A percentile compares a stretch with the other conserved stretches of the same genome.
Conservation (phyloP, 2,329 filamentous ascomycete genomes). For the Cytospora mali region DNA sequence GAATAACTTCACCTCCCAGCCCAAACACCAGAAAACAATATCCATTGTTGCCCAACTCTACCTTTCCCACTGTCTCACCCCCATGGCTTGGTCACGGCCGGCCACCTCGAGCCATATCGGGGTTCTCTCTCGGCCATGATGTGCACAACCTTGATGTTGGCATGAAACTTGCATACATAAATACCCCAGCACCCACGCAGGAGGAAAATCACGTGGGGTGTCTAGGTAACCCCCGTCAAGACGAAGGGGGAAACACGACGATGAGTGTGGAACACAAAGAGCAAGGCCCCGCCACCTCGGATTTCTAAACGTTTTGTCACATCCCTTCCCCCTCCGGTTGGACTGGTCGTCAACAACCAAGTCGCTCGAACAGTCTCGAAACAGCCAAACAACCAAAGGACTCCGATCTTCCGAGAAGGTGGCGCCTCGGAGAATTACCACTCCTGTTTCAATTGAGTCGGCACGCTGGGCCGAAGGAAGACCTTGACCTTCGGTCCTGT, state of each 20-base stretch:
- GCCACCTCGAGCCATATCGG: not conserved
- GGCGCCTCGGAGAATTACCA: not conserved
- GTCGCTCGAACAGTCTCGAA: not conserved
- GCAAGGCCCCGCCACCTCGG: not conserved
- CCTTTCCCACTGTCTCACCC: not conserved
- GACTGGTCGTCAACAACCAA: not conserved
- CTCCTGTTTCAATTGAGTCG: not conserved
- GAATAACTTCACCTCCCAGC: constrained; percentile 6
- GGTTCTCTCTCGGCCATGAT: not conserved
- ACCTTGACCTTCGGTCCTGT: not conserved
- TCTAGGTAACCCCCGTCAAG: not conserved
- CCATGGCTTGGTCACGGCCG: not conserved
- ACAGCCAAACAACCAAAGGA: not conserved
- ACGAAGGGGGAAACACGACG: not conserved
- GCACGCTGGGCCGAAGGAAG: not conserved
- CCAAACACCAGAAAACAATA: constrained; percentile 1
- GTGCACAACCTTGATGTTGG: not conserved
- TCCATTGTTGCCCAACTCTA: not conserved
- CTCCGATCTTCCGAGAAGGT: too few species aligned
- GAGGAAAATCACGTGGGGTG: not conserved
- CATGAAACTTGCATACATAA: not conserved
- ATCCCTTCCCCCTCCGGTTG: not conserved
- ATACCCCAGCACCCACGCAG: not conserved
- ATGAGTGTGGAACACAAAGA: not conserved
- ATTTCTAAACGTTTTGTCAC: not conserved